phyloP scores from a whole-genome alignment of 1,284 basidiomycete genomes.

The Ganoderma meredithae region DNA sequence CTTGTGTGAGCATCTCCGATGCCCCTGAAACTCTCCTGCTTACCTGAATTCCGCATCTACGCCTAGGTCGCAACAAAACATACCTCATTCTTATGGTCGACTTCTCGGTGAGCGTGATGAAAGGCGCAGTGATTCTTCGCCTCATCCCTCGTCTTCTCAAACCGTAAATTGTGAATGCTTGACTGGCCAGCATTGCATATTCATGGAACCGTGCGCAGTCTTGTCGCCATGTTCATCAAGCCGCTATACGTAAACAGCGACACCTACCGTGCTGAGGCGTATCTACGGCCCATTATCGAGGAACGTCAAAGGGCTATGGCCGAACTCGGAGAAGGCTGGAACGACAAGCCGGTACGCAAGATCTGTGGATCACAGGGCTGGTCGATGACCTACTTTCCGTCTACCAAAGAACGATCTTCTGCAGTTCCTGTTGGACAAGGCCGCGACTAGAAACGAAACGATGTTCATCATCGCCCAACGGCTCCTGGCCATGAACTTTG shows the following conservation, averaged over 20 bases:
- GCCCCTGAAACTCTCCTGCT: not conserved
- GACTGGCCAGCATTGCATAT: not conserved
- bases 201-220: not conserved
- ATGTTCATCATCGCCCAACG: not conserved
- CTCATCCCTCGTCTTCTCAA: conserved; percentile 16
- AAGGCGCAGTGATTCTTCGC: conserved; percentile 10
- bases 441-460: not conserved
- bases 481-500: not conserved
- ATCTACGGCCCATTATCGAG: not conserved
- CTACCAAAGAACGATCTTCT: not conserved
- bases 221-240: not conserved
- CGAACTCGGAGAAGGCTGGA: not conserved
- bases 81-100: conserved; percentile 24
- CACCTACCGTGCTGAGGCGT: not conserved
- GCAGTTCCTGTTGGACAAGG: not conserved
- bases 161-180: not conserved
- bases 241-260: not conserved
- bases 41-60: not conserved
- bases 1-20: conserved; percentile 38
- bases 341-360: not conserved
- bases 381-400: not conserved
- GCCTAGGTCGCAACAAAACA: conserved; percentile 21
- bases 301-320: not conserved
- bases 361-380: too few relatives aligned
- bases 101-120: conserved; percentile 22